Evolutionary conservation across 2,329 filamentous ascomycete genomes (phyloP).

Genomic region (Fusarium anthophilum): DNA sequence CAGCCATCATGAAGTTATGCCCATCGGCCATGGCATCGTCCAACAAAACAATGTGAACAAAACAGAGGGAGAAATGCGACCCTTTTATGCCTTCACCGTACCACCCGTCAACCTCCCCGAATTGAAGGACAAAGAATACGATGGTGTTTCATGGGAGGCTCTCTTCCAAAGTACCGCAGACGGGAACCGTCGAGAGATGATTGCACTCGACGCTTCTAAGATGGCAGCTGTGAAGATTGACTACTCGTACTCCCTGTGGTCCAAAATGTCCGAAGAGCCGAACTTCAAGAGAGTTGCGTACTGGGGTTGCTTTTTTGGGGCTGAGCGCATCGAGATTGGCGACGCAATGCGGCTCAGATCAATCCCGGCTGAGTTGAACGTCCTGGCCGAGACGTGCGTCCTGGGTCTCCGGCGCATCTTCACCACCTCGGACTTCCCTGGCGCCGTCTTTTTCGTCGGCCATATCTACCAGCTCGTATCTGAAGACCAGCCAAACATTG

Average conservation of each 20-base stretch:
- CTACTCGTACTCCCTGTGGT: constrained; percentile 61
- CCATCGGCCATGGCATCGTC: constrained; percentile 52
- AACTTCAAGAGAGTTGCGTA: constrained; percentile 50
- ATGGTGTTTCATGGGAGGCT: constrained; percentile 55
- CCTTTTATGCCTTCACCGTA: constrained; percentile 62
- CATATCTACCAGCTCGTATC: constrained; percentile 51
- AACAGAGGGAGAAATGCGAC: constrained; percentile 54
- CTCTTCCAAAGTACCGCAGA: constrained; percentile 49
- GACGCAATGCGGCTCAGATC: constrained; percentile 60
- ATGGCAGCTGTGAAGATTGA: constrained; percentile 60
- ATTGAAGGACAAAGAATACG: constrained; percentile 52
- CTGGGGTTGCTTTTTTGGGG: constrained; percentile 61
- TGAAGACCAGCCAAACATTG: constrained; percentile 41
- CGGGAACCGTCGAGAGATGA: constrained; percentile 50
- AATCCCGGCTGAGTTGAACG: constrained; percentile 49
- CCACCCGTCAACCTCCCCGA: constrained; percentile 53
- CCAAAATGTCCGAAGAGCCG: constrained; percentile 44
- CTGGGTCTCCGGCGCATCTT: constrained; percentile 55
- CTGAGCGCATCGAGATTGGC: constrained; percentile 58
- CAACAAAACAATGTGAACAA: constrained; percentile 53
- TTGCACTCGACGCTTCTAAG: constrained; percentile 61
- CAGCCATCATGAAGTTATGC: constrained; percentile 51
- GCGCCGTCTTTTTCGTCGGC: constrained; percentile 53
- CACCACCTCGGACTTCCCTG: constrained; percentile 48
- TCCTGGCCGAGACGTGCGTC: constrained; percentile 45